Evolutionary conservation across 352 stramenopile species (phyloP).

Genomic region (Globisporangium polare): DNA sequence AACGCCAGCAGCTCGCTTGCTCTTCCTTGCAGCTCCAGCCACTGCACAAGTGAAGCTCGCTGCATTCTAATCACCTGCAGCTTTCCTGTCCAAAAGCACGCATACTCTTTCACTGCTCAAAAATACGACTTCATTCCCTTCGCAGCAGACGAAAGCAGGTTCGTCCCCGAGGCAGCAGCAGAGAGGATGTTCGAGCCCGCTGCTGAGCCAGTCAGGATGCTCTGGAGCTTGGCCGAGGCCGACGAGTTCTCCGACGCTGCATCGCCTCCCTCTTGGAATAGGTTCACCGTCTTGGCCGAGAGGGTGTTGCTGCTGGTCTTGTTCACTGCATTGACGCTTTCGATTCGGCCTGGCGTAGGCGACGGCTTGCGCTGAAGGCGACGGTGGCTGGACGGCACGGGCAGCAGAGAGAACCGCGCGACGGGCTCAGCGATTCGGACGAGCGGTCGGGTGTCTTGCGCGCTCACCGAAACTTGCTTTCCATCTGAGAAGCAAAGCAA

Average conservation of each 20-base stretch:
- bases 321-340: conserved; percentile 9
- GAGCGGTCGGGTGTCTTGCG: conserved; percentile 64
- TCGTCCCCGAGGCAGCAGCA: conserved; percentile 54
- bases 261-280: conserved; percentile 33
- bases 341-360: conserved; percentile 5
- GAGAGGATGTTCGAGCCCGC: conserved; percentile 65
- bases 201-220: conserved; percentile 56
- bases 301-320: conserved; percentile 22
- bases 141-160: conserved; percentile 58
- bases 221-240: conserved; percentile 51
- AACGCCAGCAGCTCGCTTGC: no score
- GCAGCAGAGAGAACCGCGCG: conserved; percentile 75
- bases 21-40: background rate
- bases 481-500: conserved; percentile 41
- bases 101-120: conserved; percentile 22
- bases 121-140: conserved; percentile 81
- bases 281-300: conserved; percentile 23
- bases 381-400: conserved; percentile 52
- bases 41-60: background rate
- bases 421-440: conserved; percentile 72
- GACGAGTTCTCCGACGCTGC: conserved; percentile 19
- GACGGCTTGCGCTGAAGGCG: conserved; percentile 47
- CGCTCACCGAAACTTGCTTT: conserved; percentile 62
- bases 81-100: background rate
- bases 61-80: background rate